phyloP scores from a whole-genome alignment of 192 early-diverging fungal genomes.

The Backusella luteola region DNA sequence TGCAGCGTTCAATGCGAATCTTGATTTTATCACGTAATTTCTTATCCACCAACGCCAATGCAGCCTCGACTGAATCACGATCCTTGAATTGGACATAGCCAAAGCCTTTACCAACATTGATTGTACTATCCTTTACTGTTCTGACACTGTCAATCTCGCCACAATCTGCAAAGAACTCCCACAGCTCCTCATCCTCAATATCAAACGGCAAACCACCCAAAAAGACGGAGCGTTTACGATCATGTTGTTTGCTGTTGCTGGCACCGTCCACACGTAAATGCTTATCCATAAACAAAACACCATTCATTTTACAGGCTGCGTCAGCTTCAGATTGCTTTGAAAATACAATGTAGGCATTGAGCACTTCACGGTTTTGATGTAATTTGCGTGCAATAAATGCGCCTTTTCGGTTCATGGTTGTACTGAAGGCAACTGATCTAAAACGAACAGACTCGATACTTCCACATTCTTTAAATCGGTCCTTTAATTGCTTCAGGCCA shows the following conservation, averaged over 20 bases:
- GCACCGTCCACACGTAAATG: conserved; percentile 87
- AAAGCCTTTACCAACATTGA: conserved; percentile 92
- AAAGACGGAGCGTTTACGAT: conserved; percentile 79
- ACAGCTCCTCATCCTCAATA: conserved; percentile 70
- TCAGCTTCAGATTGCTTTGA: conserved; percentile 37
- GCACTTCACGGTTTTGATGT: conserved; percentile 77
- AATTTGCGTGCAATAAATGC: conserved; percentile 84
- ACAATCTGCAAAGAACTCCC: conserved; percentile 67
- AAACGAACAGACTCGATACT: conserved; percentile 85
- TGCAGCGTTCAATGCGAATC: conserved; percentile 60
- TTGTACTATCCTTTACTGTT: conserved; percentile 77
- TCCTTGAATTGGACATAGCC: conserved; percentile 90
- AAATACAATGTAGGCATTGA: conserved; percentile 93
- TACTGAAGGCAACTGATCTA: conserved; percentile 78
- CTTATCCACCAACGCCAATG: conserved; percentile 74
- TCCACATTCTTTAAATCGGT: conserved; percentile 66
- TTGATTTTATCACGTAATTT: conserved; percentile 58
- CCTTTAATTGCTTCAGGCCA: conserved; percentile 65
- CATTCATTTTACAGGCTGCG: conserved; percentile 72
- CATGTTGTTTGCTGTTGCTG: conserved; percentile 43
- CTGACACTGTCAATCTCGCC: conserved; percentile 79
- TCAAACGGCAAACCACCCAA: conserved; percentile 72
- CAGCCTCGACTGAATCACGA: conserved; percentile 69
- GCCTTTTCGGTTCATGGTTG: conserved; percentile 70
- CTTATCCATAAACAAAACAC: conserved; percentile 77